Percentiles rank a stretch among this genome's conserved stretches.
Evolutionary conservation across 495 filamentous ascomycete species (phyloP).

Genomic region (Trichoderma virens): DNA sequence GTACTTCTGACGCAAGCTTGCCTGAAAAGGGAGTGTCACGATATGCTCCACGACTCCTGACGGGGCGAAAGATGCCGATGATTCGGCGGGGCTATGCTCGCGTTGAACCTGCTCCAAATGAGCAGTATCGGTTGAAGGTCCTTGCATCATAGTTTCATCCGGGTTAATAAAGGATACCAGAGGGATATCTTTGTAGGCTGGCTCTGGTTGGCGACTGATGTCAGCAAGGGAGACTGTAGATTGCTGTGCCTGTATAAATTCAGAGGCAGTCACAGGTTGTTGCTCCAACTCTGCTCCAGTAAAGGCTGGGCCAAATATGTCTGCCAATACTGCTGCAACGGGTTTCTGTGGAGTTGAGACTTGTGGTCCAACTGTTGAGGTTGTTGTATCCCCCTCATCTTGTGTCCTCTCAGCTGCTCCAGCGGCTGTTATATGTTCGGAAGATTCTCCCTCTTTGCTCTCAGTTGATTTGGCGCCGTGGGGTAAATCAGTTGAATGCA

Average conservation of each 20-base stretch:
- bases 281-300: background rate
- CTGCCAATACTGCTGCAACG: background rate
- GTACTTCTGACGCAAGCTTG: conserved; percentile 5
- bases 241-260: background rate
- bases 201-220: conserved; percentile 4
- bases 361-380: background rate
- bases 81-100: background rate
- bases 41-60: background rate
- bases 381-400: background rate
- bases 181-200: background rate
- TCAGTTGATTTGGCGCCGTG: no score
- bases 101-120: background rate
- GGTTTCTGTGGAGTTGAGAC: background rate
- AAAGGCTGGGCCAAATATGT: background rate
- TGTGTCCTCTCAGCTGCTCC: background rate
- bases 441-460: background rate
- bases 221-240: conserved; percentile 1
- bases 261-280: background rate
- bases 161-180: background rate
- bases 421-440: background rate
- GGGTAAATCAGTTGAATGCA: background rate
- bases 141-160: background rate
- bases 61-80: background rate
- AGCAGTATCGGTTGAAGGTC: background rate
- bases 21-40: conserved; percentile 9